Percentiles rank a stretch among this genome's conserved stretches.
phyloP scores from a whole-genome alignment of 2,329 filamentous ascomycete species.

The Stachybotrys elegans region DNA sequence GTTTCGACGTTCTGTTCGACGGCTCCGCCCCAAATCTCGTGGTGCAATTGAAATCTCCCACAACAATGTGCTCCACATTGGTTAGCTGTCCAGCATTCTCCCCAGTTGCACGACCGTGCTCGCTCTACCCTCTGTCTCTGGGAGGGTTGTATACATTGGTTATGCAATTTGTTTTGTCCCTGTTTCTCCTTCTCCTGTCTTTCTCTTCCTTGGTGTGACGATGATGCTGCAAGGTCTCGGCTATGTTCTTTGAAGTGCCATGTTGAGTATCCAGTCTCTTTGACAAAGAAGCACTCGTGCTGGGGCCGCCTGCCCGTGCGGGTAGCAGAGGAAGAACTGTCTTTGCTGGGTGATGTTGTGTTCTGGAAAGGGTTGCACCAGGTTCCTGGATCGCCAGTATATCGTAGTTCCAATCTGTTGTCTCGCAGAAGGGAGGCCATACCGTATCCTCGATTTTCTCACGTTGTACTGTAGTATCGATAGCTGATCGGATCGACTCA shows the following conservation, averaged over 20 bases:
- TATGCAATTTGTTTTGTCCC: background rate
- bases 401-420: constrained; percentile 1
- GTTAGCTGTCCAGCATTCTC: background rate
- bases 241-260: constrained; percentile 1
- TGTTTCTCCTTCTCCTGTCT: too few relatives aligned
- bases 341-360: constrained; percentile 2
- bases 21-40: background rate
- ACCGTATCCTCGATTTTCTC: constrained; percentile 5
- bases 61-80: background rate
- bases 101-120: background rate
- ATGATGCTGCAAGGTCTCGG: background rate
- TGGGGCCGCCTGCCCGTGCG: background rate
- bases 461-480: constrained; percentile 8
- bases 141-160: constrained; percentile 3
- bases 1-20: background rate
- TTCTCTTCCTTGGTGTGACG: background rate
- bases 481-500: constrained; percentile 1
- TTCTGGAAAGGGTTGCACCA: constrained; percentile 1
- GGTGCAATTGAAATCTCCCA: constrained; percentile 4
- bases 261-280: constrained; percentile 1
- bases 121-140: background rate
- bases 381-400: constrained; percentile 4
- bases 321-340: background rate
- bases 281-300: constrained; percentile 2
- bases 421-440: constrained; percentile 6